These are phyloP conservation scores for Daldinia bambusicola DNA, from an alignment of 495 filamentous ascomycete species.

Conservation along the genomic window DNA sequence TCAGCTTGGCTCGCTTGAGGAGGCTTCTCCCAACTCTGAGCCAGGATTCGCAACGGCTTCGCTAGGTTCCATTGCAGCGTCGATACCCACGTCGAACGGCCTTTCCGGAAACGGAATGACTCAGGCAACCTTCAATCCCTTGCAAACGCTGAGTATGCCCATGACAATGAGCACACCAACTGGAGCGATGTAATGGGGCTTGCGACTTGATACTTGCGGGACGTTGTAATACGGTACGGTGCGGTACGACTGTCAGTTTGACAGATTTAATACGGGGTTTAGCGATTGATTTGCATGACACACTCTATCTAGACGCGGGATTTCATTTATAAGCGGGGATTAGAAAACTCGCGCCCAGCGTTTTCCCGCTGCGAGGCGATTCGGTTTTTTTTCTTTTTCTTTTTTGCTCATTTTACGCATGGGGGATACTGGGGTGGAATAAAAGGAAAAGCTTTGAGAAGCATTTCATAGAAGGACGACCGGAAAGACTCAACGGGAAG, in stretches of 20 bases:
- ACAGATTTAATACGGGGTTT: constrained; percentile 26
- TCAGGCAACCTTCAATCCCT: constrained; percentile 58
- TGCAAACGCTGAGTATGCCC: constrained; percentile 64
- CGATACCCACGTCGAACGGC: constrained; percentile 47
- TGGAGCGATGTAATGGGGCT: constrained; percentile 40
- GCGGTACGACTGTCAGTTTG: constrained; percentile 19
- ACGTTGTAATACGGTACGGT: constrained; percentile 19
- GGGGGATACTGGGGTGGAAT: constrained; percentile 36
- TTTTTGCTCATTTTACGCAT: constrained; percentile 32
- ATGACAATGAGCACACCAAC: constrained; percentile 64
- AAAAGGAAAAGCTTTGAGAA: constrained; percentile 26
- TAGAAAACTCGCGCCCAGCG: constrained; percentile 23
- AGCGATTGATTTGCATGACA: constrained; percentile 38
- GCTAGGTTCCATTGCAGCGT: constrained; percentile 53
- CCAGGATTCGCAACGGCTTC: constrained; percentile 61
- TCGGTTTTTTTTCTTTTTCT: background rate
- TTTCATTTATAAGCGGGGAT: constrained; percentile 29
- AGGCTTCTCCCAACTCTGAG: constrained; percentile 74
- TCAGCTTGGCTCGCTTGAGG: constrained; percentile 78
- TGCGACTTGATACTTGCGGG: background rate
- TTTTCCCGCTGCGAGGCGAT: constrained; percentile 21
- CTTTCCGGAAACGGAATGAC: constrained; percentile 46
- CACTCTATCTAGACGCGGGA: constrained; percentile 34
- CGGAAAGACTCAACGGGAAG: constrained; percentile 15
- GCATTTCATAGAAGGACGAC: constrained; percentile 43